Evolutionary conservation across 768 basidiomycete genomes (phyloP).

Genomic region (Gautieria morchelliformis): DNA sequence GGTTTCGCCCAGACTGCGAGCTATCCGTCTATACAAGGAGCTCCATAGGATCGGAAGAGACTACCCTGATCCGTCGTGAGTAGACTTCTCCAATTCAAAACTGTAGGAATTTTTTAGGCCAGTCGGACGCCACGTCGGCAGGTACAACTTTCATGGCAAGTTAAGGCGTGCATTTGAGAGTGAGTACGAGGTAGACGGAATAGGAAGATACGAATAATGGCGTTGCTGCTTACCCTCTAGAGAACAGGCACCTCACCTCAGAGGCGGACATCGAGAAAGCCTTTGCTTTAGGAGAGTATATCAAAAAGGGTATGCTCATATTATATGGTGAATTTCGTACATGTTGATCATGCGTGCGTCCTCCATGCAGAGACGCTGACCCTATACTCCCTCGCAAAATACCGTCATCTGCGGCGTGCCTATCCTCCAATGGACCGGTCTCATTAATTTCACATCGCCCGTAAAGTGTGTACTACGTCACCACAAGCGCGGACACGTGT

Average conservation of each 20-base stretch:
- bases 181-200: constrained; percentile 23
- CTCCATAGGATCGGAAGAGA: constrained; percentile 72
- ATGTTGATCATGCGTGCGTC: neutral
- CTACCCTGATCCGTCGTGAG: constrained; percentile 74
- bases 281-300: constrained; percentile 67
- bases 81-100: constrained; percentile 13
- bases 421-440: constrained; percentile 26
- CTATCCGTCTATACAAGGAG: constrained; percentile 72
- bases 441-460: neutral
- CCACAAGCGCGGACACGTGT: too few relatives aligned
- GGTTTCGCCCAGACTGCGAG: constrained; percentile 45
- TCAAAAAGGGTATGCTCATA: constrained; percentile 60
- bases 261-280: constrained; percentile 69
- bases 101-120: neutral
- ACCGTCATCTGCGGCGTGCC: constrained; percentile 67
- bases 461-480: too few relatives aligned
- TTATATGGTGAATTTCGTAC: neutral
- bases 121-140: constrained; percentile 19
- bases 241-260: constrained; percentile 57
- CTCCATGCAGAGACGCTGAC: constrained; percentile 60
- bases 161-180: constrained; percentile 68
- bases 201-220: neutral
- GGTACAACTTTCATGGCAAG: constrained; percentile 71
- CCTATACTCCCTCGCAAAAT: constrained; percentile 74
- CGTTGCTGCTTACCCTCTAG: constrained; percentile 25